Evolutionary conservation across 331 rosid species (phyloP).

Genomic region (Spiraea crenata): DNA sequence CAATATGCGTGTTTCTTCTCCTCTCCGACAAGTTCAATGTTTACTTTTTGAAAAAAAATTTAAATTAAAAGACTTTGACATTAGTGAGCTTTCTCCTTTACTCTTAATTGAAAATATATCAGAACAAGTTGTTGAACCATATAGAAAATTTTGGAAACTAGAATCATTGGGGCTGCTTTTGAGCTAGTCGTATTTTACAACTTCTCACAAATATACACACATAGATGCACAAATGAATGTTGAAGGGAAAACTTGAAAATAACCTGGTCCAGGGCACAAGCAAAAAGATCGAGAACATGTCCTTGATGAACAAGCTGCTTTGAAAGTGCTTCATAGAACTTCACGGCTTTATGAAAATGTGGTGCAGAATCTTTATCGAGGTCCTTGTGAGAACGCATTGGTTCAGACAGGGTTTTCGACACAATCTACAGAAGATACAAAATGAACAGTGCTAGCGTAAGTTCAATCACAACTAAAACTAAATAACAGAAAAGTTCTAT

Average conservation of each 20-base stretch:
- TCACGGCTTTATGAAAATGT: conserved; percentile 83
- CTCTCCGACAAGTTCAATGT: no score
- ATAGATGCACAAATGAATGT: no score
- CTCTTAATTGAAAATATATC: no score
- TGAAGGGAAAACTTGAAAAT: conserved; percentile 22
- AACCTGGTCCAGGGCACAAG: conserved; percentile 99
- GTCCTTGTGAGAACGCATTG: conserved; percentile 98
- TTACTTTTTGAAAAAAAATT: no score
- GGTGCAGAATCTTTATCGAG: conserved; percentile 94
- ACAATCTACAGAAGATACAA: conserved; percentile 63
- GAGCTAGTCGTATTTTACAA: no score
- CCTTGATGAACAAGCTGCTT: conserved; percentile 99
- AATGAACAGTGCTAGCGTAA: conserved; percentile 25
- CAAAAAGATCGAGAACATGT: conserved; percentile 93
- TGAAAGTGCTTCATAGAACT: conserved; percentile 84
- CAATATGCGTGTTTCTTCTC: no score
- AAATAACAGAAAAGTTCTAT: background rate
- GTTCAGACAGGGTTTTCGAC: conserved; percentile 80
- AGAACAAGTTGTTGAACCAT: no score
- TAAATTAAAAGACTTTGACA: no score
- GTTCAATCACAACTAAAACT: background rate
- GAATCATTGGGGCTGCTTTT: no score
- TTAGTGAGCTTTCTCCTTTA: no score
- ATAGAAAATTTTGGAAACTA: no score
- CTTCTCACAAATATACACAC: no score